phyloP scores from a whole-genome alignment of 2,329 filamentous ascomycete genomes.

The Penicillium sp. region DNA sequence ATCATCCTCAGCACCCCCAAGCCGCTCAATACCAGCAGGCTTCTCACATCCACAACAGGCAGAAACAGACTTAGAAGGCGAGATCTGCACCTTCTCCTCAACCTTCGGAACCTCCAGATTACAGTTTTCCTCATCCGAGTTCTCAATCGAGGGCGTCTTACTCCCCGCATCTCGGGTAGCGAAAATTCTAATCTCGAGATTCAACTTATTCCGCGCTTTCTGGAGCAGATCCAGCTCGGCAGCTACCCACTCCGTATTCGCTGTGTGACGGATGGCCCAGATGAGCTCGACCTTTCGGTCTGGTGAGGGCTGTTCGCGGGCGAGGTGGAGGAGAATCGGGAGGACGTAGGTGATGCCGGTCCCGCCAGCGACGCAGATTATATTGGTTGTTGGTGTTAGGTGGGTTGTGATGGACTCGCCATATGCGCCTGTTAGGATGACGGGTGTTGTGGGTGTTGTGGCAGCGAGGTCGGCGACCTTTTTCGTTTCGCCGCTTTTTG shows the following conservation, averaged over 20 bases:
- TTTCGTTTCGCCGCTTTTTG: conserved; percentile 42
- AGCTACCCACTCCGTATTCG: conserved; percentile 58
- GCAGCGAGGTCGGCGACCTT: conserved; percentile 25
- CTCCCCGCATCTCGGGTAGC: conserved; percentile 53
- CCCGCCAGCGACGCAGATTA: conserved; percentile 57
- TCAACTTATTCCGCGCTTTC: conserved; percentile 37
- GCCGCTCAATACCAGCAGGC: conserved; percentile 6
- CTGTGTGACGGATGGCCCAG: conserved; percentile 59
- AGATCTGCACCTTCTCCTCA: conserved; percentile 8
- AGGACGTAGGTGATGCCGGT: conserved; percentile 60
- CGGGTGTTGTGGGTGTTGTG: conserved; percentile 45
- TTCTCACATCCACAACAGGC: conserved; percentile 12
- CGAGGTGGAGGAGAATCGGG: conserved; percentile 47
- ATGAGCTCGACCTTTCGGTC: conserved; percentile 58
- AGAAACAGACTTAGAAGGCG: conserved; percentile 2
- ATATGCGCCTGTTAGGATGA: conserved; percentile 64
- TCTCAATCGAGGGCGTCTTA: conserved; percentile 1
- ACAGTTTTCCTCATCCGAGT: conserved; percentile 1
- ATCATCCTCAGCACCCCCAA: conserved; percentile 24
- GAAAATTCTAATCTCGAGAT: conserved; percentile 56
- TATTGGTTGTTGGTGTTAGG: conserved; percentile 40
- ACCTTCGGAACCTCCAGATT: conserved; percentile 3
- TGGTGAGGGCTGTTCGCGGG: conserved; percentile 26
- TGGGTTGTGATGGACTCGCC: conserved; percentile 52
- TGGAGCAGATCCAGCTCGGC: conserved; percentile 55